Percentiles rank a stretch among this genome's conserved stretches.
Evolutionary conservation across 768 basidiomycete genomes (phyloP).

Genomic region (Lentinula detonsa): DNA sequence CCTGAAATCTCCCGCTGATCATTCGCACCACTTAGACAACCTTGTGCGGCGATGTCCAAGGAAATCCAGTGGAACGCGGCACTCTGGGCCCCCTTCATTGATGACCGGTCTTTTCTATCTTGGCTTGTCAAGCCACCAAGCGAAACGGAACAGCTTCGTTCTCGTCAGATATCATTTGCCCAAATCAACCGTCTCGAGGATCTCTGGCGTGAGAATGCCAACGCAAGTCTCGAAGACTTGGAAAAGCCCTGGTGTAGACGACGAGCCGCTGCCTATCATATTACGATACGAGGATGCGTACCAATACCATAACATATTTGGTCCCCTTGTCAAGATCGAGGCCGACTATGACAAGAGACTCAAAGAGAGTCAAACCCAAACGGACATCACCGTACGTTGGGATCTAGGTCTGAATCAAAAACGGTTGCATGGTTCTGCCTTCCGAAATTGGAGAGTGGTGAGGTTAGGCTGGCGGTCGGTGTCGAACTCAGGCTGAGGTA

Average conservation of each 20-base stretch:
- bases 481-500: slow-evolving; percentile 92
- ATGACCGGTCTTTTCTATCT: slow-evolving; percentile 95
- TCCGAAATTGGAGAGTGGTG: slow-evolving; percentile 96
- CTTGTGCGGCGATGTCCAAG: too few relatives aligned
- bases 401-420: too few relatives aligned
- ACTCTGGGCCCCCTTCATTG: slow-evolving; percentile 97
- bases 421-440: slow-evolving; percentile 62
- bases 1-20: slow-evolving; percentile 21
- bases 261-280: slow-evolving; percentile 91
- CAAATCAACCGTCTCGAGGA: slow-evolving; percentile 98
- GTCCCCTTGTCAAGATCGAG: too few relatives aligned
- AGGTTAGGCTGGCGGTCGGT: slow-evolving; percentile 93
- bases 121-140: slow-evolving; percentile 98
- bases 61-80: slow-evolving; percentile 94
- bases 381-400: too few relatives aligned
- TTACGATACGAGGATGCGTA: slow-evolving; percentile 97
- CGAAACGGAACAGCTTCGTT: slow-evolving; percentile 93
- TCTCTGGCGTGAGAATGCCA: slow-evolving; percentile 94
- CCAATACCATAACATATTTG: slow-evolving; percentile 98
- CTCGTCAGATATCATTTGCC: slow-evolving; percentile 93
- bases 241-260: slow-evolving; percentile 95
- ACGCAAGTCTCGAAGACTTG: slow-evolving; percentile 91
- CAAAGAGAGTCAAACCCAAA: too few relatives aligned
- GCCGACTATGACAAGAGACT: too few relatives aligned
- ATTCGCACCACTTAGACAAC: too few relatives aligned